These are phyloP conservation scores for Oryza meyeriana DNA, from an alignment of 176 grass and related monocot genomes.

Conservation along the genomic window DNA sequence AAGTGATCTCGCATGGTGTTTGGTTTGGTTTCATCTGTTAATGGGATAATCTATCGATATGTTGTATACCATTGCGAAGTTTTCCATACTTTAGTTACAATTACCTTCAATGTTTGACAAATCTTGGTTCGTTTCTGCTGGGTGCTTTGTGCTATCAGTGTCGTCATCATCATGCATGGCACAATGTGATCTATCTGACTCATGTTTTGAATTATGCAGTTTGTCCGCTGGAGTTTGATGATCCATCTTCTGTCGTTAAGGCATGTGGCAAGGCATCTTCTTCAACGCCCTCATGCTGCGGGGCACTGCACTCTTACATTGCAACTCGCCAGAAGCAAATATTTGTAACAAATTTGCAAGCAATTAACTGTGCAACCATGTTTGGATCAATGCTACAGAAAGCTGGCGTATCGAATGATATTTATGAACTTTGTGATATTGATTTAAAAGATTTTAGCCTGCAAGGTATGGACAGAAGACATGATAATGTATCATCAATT, in stretches of 20 bases:
- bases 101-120: slow-evolving; percentile 1
- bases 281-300: slow-evolving; percentile 58
- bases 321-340: slow-evolving; percentile 86
- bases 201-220: slow-evolving; percentile 47
- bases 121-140: background rate
- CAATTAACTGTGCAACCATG: slow-evolving; percentile 95
- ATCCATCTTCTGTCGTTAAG: slow-evolving; percentile 70
- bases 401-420: slow-evolving; percentile 65
- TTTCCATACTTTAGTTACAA: slow-evolving; percentile 3
- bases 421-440: slow-evolving; percentile 79
- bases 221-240: slow-evolving; percentile 90
- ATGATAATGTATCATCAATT: slow-evolving; percentile 17
- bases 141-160: slow-evolving; percentile 2
- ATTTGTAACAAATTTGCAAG: slow-evolving; percentile 95
- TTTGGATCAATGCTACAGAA: slow-evolving; percentile 95
- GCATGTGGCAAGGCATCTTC: slow-evolving; percentile 65
- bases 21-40: slow-evolving; percentile 7
- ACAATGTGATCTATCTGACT: slow-evolving; percentile 15
- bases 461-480: slow-evolving; percentile 59
- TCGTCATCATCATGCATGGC: slow-evolving; percentile 17
- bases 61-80: background rate
- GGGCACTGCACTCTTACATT: slow-evolving; percentile 69
- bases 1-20: slow-evolving; percentile 17
- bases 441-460: slow-evolving; percentile 98
- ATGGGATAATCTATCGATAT: background rate